These are phyloP conservation scores for Fimicolochytrium jonesii DNA, from an alignment of 192 early-diverging fungal species.

Conservation along the genomic window DNA sequence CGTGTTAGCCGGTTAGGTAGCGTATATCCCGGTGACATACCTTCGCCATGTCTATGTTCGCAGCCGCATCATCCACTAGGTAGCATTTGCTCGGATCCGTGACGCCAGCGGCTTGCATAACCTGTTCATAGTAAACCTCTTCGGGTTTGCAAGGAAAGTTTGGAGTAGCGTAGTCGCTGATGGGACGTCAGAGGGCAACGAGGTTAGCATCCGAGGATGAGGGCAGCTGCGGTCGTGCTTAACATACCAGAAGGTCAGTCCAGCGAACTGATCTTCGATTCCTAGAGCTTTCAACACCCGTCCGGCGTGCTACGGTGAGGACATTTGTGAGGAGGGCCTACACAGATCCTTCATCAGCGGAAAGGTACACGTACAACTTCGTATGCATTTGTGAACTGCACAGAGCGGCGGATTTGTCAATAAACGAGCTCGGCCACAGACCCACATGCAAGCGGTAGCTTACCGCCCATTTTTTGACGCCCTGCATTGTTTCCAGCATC, in stretches of 20 bases:
- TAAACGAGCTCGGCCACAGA: too few relatives aligned
- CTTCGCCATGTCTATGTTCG: conserved; percentile 62
- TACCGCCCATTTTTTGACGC: conserved; percentile 58
- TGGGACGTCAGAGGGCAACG: too few relatives aligned
- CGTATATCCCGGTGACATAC: conserved; percentile 3
- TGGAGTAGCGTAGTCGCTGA: conserved; percentile 62
- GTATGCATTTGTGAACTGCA: conserved; percentile 70
- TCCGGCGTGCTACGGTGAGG: conserved; percentile 51
- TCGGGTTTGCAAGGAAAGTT: conserved; percentile 75
- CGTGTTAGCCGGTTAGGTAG: neutral
- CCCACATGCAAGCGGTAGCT: too few relatives aligned
- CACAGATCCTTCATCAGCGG: neutral
- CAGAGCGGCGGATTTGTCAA: too few relatives aligned
- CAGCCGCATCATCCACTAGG: conserved; percentile 71
- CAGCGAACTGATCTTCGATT: conserved; percentile 70
- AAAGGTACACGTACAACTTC: conserved; percentile 37
- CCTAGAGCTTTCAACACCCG: conserved; percentile 61
- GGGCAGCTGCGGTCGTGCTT: too few relatives aligned
- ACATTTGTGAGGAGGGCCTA: neutral
- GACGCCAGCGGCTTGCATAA: conserved; percentile 66
- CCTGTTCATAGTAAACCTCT: conserved; percentile 43
- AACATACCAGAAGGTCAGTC: conserved; percentile 62
- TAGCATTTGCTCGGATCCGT: conserved; percentile 54
- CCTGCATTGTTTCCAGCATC: conserved; percentile 51
- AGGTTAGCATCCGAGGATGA: too few relatives aligned